Conservation (phyloP, 192 early-diverging fungal species). For the Cetraspora pellucida region DNA sequence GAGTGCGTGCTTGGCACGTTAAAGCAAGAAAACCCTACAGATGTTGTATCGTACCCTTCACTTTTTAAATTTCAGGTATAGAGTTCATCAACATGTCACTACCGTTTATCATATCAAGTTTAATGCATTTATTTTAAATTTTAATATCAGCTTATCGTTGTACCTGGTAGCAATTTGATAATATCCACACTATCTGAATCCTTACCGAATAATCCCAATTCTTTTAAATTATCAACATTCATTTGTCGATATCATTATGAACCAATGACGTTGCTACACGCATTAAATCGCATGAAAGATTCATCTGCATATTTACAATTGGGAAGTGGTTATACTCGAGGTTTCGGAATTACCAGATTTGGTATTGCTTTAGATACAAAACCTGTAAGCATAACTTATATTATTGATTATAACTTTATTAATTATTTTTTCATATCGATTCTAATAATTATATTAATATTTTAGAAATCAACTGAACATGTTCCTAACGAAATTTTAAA, state of each 20-base stretch:
- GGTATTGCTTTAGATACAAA: not conserved
- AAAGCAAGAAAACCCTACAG: not conserved
- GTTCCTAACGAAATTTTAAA: not conserved
- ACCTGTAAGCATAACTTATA: not conserved
- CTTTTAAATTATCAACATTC: not conserved
- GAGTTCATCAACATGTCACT: no score
- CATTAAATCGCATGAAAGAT: slow-evolving; percentile 16
- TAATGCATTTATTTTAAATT: not conserved
- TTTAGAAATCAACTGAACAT: no score
- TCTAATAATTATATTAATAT: no score
- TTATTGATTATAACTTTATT: not conserved
- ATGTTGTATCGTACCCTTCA: not conserved
- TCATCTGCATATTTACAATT: not conserved
- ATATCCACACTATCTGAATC: not conserved
- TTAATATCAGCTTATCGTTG: not conserved
- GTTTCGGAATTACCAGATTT: not conserved
- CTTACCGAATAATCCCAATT: not conserved
- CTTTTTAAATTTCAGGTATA: not conserved
- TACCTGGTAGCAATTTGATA: not conserved
- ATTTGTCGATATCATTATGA: not conserved
- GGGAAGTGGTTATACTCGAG: no score
- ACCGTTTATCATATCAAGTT: no score
- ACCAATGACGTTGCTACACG: not conserved
- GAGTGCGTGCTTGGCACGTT: not conserved
- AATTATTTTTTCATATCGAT: not conserved